Evolutionary conservation across 305 asterid species (phyloP), one percentile per base, ranked within the genome.

Genomic region (Fraxinus latifolia): DNA sequence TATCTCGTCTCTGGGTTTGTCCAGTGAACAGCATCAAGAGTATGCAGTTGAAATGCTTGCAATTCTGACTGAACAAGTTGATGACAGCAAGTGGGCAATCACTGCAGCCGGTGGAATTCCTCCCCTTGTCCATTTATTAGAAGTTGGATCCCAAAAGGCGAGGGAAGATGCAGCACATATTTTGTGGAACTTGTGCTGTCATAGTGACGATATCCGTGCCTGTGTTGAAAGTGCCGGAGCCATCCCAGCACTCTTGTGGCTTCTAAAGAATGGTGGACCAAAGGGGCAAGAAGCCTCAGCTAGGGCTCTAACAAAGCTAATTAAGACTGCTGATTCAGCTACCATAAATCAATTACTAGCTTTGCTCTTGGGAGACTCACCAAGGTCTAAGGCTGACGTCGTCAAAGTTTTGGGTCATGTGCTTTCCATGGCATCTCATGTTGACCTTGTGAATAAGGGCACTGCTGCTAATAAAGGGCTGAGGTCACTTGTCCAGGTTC

Each of bases 71-170:
- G 90, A 90, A 88, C 94, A 92, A 86, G 91, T 87, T 83, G 97
- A 92, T 80, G 98, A 95, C 88, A 91, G 97, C 94, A 95, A 91
- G 87, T 95, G 98, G 97, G 98, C 98, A 74, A 91, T 95, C 85
- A 95, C 98, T 68, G 97, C 97, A 34, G 97, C 97, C 55, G 97
- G 98, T 76, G 97, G 98, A 80, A 92, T 95, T 85, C 98, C 98
- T 3, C 97, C 97, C 31, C 97, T 95, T 71, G 97, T 95, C 79
- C 95, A 89, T 55, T 82, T 95, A 83, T 77, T 95, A 76, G 96
- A 95, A 88, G 86, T 72, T 80, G 97, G 97, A 84, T 92, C 97
- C 75, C 89, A 84, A 50, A 90, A 88, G 84, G 95, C 98, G 27
- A 92, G 89, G 80, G 93, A 93, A 85, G 87, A 82, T 80, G 93